phyloP scores from a whole-genome alignment of 768 basidiomycete species.

The Pleurotus sapidus region DNA sequence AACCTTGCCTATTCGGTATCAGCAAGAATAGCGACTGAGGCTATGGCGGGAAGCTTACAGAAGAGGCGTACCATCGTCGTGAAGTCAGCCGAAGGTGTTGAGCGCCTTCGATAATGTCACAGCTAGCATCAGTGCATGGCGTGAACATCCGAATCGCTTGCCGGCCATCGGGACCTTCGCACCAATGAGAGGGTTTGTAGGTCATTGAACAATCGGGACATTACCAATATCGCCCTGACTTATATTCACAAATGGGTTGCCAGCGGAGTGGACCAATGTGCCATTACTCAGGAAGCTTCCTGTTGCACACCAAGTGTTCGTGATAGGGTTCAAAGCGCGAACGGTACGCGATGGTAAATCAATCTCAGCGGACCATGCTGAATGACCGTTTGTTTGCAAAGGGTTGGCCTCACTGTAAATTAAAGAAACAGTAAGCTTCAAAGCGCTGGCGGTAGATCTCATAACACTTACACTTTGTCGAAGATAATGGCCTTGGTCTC shows the following conservation, averaged over 20 bases:
- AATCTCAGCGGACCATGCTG: slow-evolving; percentile 44
- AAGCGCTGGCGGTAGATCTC: background rate
- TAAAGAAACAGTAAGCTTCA: background rate
- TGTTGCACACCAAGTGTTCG: slow-evolving; percentile 40
- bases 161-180: slow-evolving; percentile 22
- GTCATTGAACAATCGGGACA: no score
- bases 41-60: slow-evolving; percentile 17
- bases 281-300: slow-evolving; percentile 40
- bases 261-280: slow-evolving; percentile 28
- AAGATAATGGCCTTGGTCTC: slow-evolving; percentile 20
- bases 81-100: slow-evolving; percentile 29
- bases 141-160: slow-evolving; percentile 35
- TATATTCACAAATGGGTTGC: slow-evolving; percentile 11
- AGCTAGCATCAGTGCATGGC: slow-evolving; percentile 31
- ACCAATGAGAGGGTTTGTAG: no score
- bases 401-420: slow-evolving; percentile 28
- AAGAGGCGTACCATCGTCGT: slow-evolving; percentile 40
- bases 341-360: slow-evolving; percentile 36
- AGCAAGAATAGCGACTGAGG: slow-evolving; percentile 27
- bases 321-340: slow-evolving; percentile 27
- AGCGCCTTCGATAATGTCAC: slow-evolving; percentile 34
- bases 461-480: slow-evolving; percentile 17
- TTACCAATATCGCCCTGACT: background rate
- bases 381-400: slow-evolving; percentile 35
- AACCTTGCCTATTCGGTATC: slow-evolving; percentile 12